Base-by-base conservation (phyloP, 495 filamentous ascomycete genomes). In the Thozetella sp. region DNA sequence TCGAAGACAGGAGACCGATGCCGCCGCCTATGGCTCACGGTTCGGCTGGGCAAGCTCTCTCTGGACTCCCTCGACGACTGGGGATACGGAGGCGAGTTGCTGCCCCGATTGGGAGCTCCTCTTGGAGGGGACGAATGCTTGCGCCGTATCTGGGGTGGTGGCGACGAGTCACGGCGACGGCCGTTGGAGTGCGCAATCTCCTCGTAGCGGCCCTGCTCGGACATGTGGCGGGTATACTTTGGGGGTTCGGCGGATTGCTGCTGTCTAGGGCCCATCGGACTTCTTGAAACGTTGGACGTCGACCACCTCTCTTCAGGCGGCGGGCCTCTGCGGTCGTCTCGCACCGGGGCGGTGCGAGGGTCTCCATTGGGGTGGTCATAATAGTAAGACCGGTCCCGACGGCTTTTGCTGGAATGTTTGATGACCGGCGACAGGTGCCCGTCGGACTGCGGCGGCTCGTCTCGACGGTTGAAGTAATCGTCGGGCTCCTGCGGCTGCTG, bases 341-440 rank as follows among this genome's bases (percentile, higher is more conserved):
- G 61, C 12, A 52, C 46, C 3, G 66, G 62, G 13, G 56, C 46
- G 30, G 61, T 63, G 9, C 61, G 65, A 13, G 23, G 43, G 25
- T 53, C 52, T 1, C 53, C 19, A 19, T 55, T 59, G 24, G 59
- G 45, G 11, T 63, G 65, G 34, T 60, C 43, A 56, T 74, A 71
- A 51, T 72, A 73, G 43, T 79, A 79, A 1, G 68, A 63, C 19
- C 75, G 65, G n/a, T 78, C 76, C 3, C 76, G 72, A n/a, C n/a
- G n/a, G 19, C 73, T 69, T 19, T 67, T 65, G 2, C 69, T 65
- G 0, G 63, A 61, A 12, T 78, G 65, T 55, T 71, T 73, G 57
- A 76, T 72, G 11, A 74, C 56, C 23, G 76, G 68, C 4, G 64
- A 62, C 10, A 67, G 51, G 34, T 70, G 72, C 43, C 64, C 70